Evolutionary conservation across 768 basidiomycete genomes (phyloP), one percentile per base, ranked within the genome.

Genomic region (Podaxis sp.): DNA sequence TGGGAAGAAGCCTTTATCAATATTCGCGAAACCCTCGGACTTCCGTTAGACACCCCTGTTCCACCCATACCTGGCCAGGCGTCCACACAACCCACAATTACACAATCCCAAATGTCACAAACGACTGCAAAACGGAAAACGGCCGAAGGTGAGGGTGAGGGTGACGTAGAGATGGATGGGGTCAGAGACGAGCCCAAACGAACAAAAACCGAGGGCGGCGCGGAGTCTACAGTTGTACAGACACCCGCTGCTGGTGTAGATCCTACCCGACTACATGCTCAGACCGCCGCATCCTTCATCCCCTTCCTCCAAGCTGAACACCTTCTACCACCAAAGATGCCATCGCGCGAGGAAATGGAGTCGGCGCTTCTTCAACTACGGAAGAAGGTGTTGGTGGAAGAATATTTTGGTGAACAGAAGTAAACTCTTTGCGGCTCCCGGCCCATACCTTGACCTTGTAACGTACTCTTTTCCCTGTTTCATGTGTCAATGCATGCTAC

Each of bases 371-470:
- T 97, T 61, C 83, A 82, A 28, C 77, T 95, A 65, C 82, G 90
- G 71, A 96, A 96, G 77, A 84, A 87, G 75, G 88, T 88, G 22
- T 74, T 96, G 49, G 85, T 93, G 60, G 89, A 93, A 68, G 93
- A 97, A 67, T 83, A 84, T 67, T 83, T 84, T 64, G 82, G 83
- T 20, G 76, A 77, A 59, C 71, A 71, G 56, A 64, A 73, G 38
- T 73, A 69, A 67, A 38, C 53, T 33, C 33, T 49, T 53, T 20
- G 33, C 38, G 56, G 22, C 30, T 58, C 24, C 44, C 41, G 50
- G 7, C 36, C 44, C 36, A 36, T 51, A 55, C 61, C 41, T 48
- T 52, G 52, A 64, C 52, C 20, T 50, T 63, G 51, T 62, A 57
- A 20, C 37, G 28, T 58, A 61, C 53, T 61, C 17, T 49, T 61